Percentiles rank a stretch among this genome's conserved stretches.
phyloP scores from a whole-genome alignment of 345 rosid species.

The Zanthoxylum bungeanum region DNA sequence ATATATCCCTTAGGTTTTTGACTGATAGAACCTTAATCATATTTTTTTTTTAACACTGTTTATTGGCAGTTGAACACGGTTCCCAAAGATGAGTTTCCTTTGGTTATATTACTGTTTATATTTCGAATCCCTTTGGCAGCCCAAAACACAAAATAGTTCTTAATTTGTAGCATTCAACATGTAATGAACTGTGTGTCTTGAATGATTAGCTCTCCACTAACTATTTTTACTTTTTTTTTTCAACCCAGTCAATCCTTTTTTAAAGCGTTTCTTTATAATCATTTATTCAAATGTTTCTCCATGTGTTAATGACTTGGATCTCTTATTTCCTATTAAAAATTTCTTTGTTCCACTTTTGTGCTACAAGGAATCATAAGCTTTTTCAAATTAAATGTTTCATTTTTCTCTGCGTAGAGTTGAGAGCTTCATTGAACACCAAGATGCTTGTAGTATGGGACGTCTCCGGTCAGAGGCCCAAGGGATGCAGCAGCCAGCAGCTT shows the following conservation, averaged over 20 bases:
- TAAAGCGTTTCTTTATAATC: conserved; percentile 8
- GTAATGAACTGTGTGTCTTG: not conserved
- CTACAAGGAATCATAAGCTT: conserved; percentile 6
- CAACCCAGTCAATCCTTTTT: conserved; percentile 20
- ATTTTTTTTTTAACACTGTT: conserved; percentile 13
- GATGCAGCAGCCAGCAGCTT: conserved; percentile 32
- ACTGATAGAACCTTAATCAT: conserved; percentile 25
- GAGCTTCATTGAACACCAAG: conserved; percentile 98
- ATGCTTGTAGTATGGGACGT: conserved; percentile 65
- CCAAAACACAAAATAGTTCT: conserved; percentile 11
- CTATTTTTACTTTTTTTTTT: conserved; percentile 3
- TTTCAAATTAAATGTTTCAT: not conserved
- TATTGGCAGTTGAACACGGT: conserved; percentile 30
- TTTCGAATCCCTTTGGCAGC: not conserved
- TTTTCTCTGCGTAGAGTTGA: conserved; percentile 62
- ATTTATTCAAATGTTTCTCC: not conserved
- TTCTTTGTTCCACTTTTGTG: conserved; percentile 3
- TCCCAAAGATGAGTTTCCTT: conserved; percentile 30
- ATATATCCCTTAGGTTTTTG: conserved; percentile 5
- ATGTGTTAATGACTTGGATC: conserved; percentile 18
- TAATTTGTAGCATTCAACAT: not conserved
- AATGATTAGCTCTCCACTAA: conserved; percentile 14
- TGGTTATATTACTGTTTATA: conserved; percentile 1
- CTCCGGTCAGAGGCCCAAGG: conserved; percentile 40
- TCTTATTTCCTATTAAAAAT: conserved; percentile 8